These are phyloP conservation scores for Sugiyamaella qingdaonensis DNA, from an alignment of 805 yeast species.

Conservation along the genomic window DNA sequence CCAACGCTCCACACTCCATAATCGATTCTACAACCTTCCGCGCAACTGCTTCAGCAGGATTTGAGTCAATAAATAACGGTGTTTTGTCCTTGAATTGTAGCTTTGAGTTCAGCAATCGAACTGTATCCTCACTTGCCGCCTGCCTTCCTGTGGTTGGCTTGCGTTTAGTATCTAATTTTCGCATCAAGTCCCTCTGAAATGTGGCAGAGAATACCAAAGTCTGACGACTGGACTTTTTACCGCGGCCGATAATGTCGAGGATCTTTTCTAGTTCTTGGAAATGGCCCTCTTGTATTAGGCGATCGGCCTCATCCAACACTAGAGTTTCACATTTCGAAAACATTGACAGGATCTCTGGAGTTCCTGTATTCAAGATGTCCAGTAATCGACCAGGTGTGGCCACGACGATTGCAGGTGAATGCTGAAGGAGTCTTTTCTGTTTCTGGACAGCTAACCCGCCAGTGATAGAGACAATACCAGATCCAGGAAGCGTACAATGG, in stretches of 20 bases:
- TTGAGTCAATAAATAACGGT: slow-evolving; percentile 76
- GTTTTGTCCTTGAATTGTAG: slow-evolving; percentile 61
- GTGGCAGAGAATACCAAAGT: slow-evolving; percentile 95
- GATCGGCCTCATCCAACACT: slow-evolving; percentile 94
- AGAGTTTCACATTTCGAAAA: slow-evolving; percentile 45
- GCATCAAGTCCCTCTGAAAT: slow-evolving; percentile 75
- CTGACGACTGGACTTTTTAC: slow-evolving; percentile 51
- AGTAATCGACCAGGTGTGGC: slow-evolving; percentile 95
- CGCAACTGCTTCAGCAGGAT: slow-evolving; percentile 79
- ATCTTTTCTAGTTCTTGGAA: slow-evolving; percentile 87
- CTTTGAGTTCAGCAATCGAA: slow-evolving; percentile 62
- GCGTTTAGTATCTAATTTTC: slow-evolving; percentile 54
- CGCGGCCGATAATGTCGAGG: slow-evolving; percentile 57
- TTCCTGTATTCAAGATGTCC: slow-evolving; percentile 48
- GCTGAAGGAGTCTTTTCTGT: slow-evolving; percentile 71
- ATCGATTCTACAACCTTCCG: slow-evolving; percentile 74
- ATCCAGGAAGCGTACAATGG: slow-evolving; percentile 47
- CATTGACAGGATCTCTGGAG: slow-evolving; percentile 35
- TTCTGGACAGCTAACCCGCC: slow-evolving; percentile 95
- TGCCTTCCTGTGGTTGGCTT: slow-evolving; percentile 24
- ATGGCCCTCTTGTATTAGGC: slow-evolving; percentile 92
- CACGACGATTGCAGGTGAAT: slow-evolving; percentile 72
- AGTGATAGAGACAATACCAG: slow-evolving; percentile 71
- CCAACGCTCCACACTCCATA: slow-evolving; percentile 85
- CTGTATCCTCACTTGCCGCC: slow-evolving; percentile 48